phyloP scores from a whole-genome alignment of 148 eudicot species.

The Rhododendron ferrugineum region DNA sequence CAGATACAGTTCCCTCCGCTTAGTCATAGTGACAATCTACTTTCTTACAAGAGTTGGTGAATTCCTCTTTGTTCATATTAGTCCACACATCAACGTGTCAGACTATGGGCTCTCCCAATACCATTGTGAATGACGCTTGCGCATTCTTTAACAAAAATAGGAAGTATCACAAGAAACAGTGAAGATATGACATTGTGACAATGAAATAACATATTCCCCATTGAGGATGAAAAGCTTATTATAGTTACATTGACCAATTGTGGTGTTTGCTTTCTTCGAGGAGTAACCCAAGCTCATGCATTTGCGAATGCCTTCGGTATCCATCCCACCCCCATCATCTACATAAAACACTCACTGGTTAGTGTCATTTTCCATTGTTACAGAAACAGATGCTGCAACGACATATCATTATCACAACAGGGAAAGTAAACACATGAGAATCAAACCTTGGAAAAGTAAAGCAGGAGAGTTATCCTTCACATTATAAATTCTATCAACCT shows the following conservation, averaged over 20 bases:
- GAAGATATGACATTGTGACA: background rate
- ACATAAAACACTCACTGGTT: conserved; percentile 8
- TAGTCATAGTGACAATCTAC: background rate
- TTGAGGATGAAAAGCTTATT: background rate
- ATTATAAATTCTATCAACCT: conserved; percentile 72
- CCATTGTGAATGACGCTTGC: background rate
- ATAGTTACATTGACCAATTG: conserved; percentile 86
- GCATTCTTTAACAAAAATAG: background rate
- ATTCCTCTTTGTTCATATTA: background rate
- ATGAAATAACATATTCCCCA: background rate
- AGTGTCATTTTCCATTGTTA: background rate
- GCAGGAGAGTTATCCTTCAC: conserved; percentile 81
- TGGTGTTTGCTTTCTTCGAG: conserved; percentile 73
- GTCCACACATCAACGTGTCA: background rate
- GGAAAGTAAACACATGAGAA: conserved; percentile 2
- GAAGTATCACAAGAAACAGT: background rate
- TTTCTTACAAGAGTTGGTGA: background rate
- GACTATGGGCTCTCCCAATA: background rate
- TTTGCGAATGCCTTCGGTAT: conserved; percentile 79
- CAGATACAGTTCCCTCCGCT: background rate
- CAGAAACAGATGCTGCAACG: conserved; percentile 2
- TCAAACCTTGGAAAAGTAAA: conserved; percentile 70
- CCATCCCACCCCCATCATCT: conserved; percentile 99
- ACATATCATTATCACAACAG: background rate
- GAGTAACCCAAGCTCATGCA: conserved; percentile 99